Evolutionary conservation across 177 flowering plant genomes (phyloP).

Genomic region (Vitis hybrid): DNA sequence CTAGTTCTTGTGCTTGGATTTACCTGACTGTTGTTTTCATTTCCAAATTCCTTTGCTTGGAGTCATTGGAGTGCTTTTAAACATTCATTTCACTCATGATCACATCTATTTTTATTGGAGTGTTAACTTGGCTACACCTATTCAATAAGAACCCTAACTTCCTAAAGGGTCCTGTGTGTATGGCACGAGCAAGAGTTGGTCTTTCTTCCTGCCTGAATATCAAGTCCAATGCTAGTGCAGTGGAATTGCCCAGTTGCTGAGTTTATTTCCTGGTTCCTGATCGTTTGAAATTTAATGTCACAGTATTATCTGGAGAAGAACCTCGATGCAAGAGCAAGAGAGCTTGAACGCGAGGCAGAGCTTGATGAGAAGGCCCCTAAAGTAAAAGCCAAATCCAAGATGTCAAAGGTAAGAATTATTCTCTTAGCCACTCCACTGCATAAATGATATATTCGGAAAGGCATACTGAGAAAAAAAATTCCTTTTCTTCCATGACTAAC

Average conservation of each 20-base stretch:
- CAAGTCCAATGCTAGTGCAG: background rate
- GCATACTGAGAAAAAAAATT: background rate
- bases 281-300: constrained; percentile 1
- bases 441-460: background rate
- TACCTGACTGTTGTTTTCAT: no score
- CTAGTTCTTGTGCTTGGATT: no score
- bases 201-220: background rate
- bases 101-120: background rate
- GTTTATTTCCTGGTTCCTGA: background rate
- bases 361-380: constrained; percentile 92
- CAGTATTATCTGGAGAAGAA: constrained; percentile 99
- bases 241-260: background rate
- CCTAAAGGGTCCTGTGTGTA: background rate
- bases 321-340: constrained; percentile 78
- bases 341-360: constrained; percentile 89
- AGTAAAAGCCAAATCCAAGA: constrained; percentile 91
- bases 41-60: no score
- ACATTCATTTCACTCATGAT: background rate
- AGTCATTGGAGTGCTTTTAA: background rate
- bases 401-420: constrained; percentile 76
- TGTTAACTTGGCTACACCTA: background rate
- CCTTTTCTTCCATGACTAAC: constrained; percentile 2
- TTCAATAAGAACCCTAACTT: background rate
- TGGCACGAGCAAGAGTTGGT: background rate
- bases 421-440: background rate